Evolutionary conservation across 768 basidiomycete species (phyloP), one percentile per base, ranked within the genome.

Genomic region (Phylloporus rhodoxanthus): DNA sequence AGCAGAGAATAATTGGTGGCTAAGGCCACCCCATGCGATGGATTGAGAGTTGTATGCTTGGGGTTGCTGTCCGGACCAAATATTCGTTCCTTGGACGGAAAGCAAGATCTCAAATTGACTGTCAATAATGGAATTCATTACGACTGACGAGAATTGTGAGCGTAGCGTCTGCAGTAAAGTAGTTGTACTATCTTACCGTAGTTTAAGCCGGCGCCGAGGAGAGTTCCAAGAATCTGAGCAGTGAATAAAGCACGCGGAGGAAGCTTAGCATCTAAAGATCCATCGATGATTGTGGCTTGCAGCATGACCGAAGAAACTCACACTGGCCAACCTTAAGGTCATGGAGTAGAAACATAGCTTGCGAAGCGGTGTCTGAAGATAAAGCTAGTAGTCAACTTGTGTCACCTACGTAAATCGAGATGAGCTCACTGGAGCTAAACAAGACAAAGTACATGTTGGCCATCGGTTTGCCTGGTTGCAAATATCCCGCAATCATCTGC

Each of bases 201-300:
- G 57, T 75, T 77, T 43, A 77, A 57, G 43, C 75, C 56, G 33
- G 72, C 67, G 7, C 76, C 82, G 33, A 84, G 66, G 30, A 84
- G 63, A 9, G 80, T 77, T 2, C 84, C 82, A 41, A 74, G 46
- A 29, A 70, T 73, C 58, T 84, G 82, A 10, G 80, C 79, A 10
- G 74, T 70, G 64, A 85, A 84, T 2, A 82, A 78, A 26, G 76
- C 75, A 8, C 82, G 78, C 37, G 83, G 83, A 34, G 82, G 80
- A 26, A 85, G 72, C 64, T 84, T 84, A 19, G 75, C 52, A 49
- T 68, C 67, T 66, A 26, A 29, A 20, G 4, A 43, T 26, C 17
- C 0, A 37, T 54, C 5, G 72, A 58, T 75, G 70, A 59, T 74
- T 72, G 28, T 69, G 70, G 61, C 64, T 34, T 5, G 20, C 2